Base-by-base conservation (phyloP, 1,284 basidiomycete genomes). In the Microbotryum silenes-acaulis region DNA sequence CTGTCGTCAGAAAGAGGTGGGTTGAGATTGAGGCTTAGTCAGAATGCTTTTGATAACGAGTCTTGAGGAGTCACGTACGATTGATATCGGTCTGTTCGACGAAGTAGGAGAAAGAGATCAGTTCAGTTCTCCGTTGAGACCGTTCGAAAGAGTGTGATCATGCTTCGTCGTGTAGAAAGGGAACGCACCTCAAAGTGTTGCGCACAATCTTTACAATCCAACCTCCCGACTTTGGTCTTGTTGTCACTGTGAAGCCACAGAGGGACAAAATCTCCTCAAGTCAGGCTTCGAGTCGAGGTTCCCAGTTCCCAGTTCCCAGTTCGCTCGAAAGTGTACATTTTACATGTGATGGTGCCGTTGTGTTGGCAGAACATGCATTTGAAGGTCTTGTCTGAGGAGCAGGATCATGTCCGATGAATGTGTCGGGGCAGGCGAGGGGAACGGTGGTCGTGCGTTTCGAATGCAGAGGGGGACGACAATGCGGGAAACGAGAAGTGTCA, bases 321-420 rank as follows among this genome's bases (percentile, higher is more conserved):
- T 27, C 27, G 27, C 27, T 27, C 1, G 27, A 27, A 27, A 27
- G 27, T 72, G 62, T 60, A 76, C 75, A 76, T 74, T 64, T 77
- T 75, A 68, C 75, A 77, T 5, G 72, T 72, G 16, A 77, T 74
- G 0, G 72, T 70, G 25, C 71, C 72, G 21, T 74, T 72, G 54
- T 76, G 74, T 25, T 75, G 72, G 71, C 75, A 77, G 64, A 77
- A 77, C 44, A 77, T 67, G 60, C 77, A 77, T 21, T 74, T 74
- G 69, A 77, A 77, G 12, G 73, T 71, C 60, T 75, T 76, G 60
- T 76, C 75, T 69, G 62, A 16, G 1, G 4, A 9, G 6, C 47
- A 1, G 6, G 10, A 51, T 27, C 21, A 21, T 16, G 7, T 44
- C 25, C 27, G 16, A 29, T 21, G 21, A 46, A n/a, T 20, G 37